Evolutionary conservation across 2,329 filamentous ascomycete species (phyloP), one percentile per base, ranked within the genome.

Genomic region (Uncinocarpus reesii): DNA sequence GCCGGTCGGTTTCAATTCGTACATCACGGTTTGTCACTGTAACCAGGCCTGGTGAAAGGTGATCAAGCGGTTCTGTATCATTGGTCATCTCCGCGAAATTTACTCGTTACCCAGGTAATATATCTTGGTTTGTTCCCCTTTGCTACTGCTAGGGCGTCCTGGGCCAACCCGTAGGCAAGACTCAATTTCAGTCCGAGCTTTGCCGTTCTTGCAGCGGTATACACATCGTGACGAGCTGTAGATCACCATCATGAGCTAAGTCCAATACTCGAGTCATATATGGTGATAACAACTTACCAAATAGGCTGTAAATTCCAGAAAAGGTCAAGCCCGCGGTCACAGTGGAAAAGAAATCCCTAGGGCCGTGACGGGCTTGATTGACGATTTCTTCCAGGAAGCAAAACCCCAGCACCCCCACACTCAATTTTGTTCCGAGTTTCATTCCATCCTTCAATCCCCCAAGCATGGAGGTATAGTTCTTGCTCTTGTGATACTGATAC

Each of bases 401-500:
- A 60, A 94, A 92, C 42, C 84, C 70, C 15, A 79, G 76, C 2
- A 80, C 84, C 77, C 89, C 89, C 38, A 83, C 70, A 3, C 79
- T 78, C 4, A 93, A 73, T 56, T 77, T 80, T 26, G 70, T 63
- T 1, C 84, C 88, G 75, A 92, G 86, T 55, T 77, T 80, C 42
- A 86, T 58, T 0, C 87, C 92, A 60, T 94, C 87, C 45, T 79
- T 79, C 15, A 93, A 71, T 0, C 84, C 90, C 4, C 84, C 85
- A 18, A 84, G 76, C 58, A 86, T 81, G 44, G 84, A 77, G 59
- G 87, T 80, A 70, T 98, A 96, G 67, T 95, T 96, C 68, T 96
- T 96, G 63, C 81, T 86, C 69, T 95, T 95, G 72, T 96, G 90
- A 67, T 98, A 98, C n/a, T 96, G 78, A 63, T 90, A 98, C 92